Conservation (phyloP, 495 filamentous ascomycete genomes). For the Hypoxylon crocopeplum region DNA sequence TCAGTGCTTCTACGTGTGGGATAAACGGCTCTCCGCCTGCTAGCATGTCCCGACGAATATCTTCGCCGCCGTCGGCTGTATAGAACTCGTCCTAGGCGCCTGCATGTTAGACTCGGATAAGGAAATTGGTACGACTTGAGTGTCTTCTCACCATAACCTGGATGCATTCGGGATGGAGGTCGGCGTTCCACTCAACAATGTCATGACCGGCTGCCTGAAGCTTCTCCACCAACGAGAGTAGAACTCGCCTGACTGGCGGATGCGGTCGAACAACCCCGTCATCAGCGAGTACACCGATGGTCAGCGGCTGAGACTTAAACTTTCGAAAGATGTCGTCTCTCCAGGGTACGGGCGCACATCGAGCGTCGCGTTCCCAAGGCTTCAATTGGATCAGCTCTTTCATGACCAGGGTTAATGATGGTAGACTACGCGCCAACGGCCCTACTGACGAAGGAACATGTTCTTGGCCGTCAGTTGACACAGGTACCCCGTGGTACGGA, state of each 20-base stretch:
- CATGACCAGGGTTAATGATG: constrained; percentile 78
- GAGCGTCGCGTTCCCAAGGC: constrained; percentile 82
- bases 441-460: constrained; percentile 81
- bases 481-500: constrained; percentile 57
- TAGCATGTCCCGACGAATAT: constrained; percentile 55
- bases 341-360: constrained; percentile 77
- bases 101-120: neutral
- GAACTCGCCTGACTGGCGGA: constrained; percentile 75
- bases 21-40: constrained; percentile 64
- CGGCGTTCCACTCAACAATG: constrained; percentile 70
- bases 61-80: constrained; percentile 62
- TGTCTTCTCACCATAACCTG: constrained; percentile 54
- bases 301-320: constrained; percentile 61
- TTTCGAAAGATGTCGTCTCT: constrained; percentile 59
- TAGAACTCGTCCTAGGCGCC: constrained; percentile 55
- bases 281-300: constrained; percentile 71
- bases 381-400: constrained; percentile 73
- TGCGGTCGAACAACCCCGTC: constrained; percentile 81
- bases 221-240: constrained; percentile 67
- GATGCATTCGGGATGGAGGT: constrained; percentile 64
- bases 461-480: constrained; percentile 72
- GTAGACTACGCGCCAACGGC: constrained; percentile 79
- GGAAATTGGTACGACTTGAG: neutral
- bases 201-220: constrained; percentile 72
- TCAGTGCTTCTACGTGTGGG: constrained; percentile 44